These are phyloP conservation scores for Penicillium crystallinum DNA, from an alignment of 495 filamentous ascomycete species.

Conservation along the genomic window DNA sequence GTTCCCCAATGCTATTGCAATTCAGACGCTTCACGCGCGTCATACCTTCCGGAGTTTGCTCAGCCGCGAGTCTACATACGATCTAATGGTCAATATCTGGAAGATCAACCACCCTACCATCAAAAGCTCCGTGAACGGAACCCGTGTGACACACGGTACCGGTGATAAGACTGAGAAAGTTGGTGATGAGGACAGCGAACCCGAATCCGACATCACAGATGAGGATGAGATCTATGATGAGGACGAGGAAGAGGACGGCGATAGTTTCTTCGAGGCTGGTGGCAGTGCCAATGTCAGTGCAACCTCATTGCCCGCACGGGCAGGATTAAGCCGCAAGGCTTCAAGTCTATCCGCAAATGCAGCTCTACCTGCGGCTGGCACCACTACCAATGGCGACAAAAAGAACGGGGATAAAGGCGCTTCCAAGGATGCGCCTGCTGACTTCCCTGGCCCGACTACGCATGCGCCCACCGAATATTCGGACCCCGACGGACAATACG, in stretches of 20 bases:
- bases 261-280: slow-evolving; percentile 55
- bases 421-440: slow-evolving; percentile 46
- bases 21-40: slow-evolving; percentile 90
- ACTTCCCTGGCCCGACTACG: slow-evolving; percentile 83
- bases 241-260: slow-evolving; percentile 57
- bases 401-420: slow-evolving; percentile 49
- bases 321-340: slow-evolving; percentile 55
- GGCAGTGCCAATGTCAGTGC: slow-evolving; percentile 60
- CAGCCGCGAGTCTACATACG: slow-evolving; percentile 92
- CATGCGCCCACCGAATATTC: slow-evolving; percentile 81
- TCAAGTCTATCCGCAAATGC: slow-evolving; percentile 54
- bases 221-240: slow-evolving; percentile 76
- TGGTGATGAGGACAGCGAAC: slow-evolving; percentile 50
- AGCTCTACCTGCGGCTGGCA: slow-evolving; percentile 19
- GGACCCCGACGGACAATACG: slow-evolving; percentile 72
- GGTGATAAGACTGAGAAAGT: slow-evolving; percentile 87
- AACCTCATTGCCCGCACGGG: slow-evolving; percentile 44
- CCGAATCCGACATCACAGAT: slow-evolving; percentile 52
- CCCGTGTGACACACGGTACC: slow-evolving; percentile 70
- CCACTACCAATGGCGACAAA: slow-evolving; percentile 37
- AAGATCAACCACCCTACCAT: slow-evolving; percentile 90
- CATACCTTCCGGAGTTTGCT: slow-evolving; percentile 95
- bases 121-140: slow-evolving; percentile 83
- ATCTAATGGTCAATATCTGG: slow-evolving; percentile 96
- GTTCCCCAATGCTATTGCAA: slow-evolving; percentile 96